A percentile compares a stretch with the other conserved stretches of the same genome.
Evolutionary conservation across 768 basidiomycete genomes (phyloP).

Genomic region (Lanmaoa rubissima): DNA sequence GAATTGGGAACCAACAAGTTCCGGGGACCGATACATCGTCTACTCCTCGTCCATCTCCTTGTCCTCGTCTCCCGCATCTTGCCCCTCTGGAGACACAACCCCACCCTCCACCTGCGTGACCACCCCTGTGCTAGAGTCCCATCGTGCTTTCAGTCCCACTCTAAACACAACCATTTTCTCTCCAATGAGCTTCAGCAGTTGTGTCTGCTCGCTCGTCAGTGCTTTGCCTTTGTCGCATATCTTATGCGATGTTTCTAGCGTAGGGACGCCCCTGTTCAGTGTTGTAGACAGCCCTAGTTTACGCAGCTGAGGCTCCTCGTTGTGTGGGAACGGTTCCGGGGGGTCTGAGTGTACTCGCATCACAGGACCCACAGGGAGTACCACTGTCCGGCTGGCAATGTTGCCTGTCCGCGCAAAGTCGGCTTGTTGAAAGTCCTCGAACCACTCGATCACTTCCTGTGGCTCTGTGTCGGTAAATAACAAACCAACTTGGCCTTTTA

Average conservation of each 20-base stretch:
- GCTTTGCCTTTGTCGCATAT: slow-evolving; percentile 81
- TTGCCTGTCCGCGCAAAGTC: slow-evolving; percentile 94
- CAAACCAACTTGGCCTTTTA: slow-evolving; percentile 93
- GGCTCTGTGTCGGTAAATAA: slow-evolving; percentile 89
- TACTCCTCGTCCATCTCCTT: slow-evolving; percentile 54
- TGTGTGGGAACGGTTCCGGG: slow-evolving; percentile 90
- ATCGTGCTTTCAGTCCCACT: slow-evolving; percentile 66
- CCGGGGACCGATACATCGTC: not conserved
- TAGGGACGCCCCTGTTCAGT: slow-evolving; percentile 86
- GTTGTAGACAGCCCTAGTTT: slow-evolving; percentile 85
- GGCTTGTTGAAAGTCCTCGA: slow-evolving; percentile 81
- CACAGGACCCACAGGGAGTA: slow-evolving; percentile 81
- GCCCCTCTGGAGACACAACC: slow-evolving; percentile 36
- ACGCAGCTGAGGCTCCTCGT: slow-evolving; percentile 94
- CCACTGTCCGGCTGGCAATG: slow-evolving; percentile 67
- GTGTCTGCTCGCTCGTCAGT: slow-evolving; percentile 84
- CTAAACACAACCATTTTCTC: slow-evolving; percentile 85
- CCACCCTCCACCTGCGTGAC: slow-evolving; percentile 57
- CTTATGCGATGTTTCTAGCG: slow-evolving; percentile 72
- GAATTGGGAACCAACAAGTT: not conserved
- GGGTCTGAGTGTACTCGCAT: slow-evolving; percentile 78
- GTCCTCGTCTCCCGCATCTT: slow-evolving; percentile 35
- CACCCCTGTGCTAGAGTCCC: slow-evolving; percentile 67
- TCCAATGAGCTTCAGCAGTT: slow-evolving; percentile 88
- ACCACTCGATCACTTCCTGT: slow-evolving; percentile 94